Percentiles rank a stretch among this genome's conserved stretches.
These are phyloP conservation scores for Cordyceps farinosa DNA, from an alignment of 2,329 filamentous ascomycete genomes.

Conservation along the genomic window DNA sequence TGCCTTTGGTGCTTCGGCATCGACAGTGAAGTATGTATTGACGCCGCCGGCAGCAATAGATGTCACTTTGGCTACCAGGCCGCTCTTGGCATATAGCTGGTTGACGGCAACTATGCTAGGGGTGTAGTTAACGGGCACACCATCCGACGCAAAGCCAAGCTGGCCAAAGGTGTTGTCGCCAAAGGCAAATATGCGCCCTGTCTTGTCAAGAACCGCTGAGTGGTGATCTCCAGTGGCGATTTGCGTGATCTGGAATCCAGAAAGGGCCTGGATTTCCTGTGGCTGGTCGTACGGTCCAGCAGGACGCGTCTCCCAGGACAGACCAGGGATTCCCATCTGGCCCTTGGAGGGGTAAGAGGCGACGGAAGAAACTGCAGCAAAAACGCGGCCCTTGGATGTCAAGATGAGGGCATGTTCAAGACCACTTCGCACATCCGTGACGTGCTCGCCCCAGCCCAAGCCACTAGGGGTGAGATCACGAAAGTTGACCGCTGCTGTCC, in stretches of 20 bases:
- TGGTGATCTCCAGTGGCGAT: constrained; percentile 86
- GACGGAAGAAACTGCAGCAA: constrained; percentile 78
- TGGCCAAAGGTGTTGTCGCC: constrained; percentile 93
- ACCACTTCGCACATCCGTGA: constrained; percentile 72
- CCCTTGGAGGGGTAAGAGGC: constrained; percentile 76
- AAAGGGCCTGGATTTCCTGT: constrained; percentile 71
- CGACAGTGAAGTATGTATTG: constrained; percentile 84
- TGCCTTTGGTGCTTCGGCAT: constrained; percentile 56
- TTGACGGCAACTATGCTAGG: constrained; percentile 69
- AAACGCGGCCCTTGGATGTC: constrained; percentile 80
- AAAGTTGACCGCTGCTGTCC: constrained; percentile 57
- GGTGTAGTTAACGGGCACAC: constrained; percentile 59
- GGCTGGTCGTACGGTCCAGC: constrained; percentile 74
- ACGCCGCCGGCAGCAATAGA: constrained; percentile 78
- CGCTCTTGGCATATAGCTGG: constrained; percentile 67
- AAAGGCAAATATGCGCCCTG: constrained; percentile 78
- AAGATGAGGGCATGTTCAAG: constrained; percentile 83
- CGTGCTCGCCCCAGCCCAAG: constrained; percentile 65
- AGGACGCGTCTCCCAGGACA: constrained; percentile 76
- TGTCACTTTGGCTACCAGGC: constrained; percentile 64
- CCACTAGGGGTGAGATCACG: constrained; percentile 64
- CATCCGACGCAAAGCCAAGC: constrained; percentile 71
- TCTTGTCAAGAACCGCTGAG: constrained; percentile 71
- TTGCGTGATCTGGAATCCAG: constrained; percentile 65
- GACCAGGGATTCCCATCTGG: constrained; percentile 80